Evolutionary conservation across 495 filamentous ascomycete genomes (phyloP).

Genomic region (Thermothielavioides terrestris): DNA sequence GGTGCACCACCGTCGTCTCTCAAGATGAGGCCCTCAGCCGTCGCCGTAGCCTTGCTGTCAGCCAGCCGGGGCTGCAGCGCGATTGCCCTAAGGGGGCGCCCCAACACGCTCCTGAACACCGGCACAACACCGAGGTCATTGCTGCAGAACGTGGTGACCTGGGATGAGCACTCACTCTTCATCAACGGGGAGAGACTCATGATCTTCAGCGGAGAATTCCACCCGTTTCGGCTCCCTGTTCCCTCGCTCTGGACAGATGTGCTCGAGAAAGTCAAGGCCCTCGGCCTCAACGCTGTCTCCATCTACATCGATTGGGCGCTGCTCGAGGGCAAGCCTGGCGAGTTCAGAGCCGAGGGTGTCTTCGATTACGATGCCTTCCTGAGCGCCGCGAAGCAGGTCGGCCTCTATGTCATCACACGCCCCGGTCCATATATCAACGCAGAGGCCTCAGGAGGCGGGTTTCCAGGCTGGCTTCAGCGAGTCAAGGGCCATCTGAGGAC

Average conservation of each 20-base stretch:
- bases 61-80: too few relatives aligned
- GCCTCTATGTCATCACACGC: slow-evolving; percentile 27
- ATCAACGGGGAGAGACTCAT: slow-evolving; percentile 62
- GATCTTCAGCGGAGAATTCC: slow-evolving; percentile 66
- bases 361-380: slow-evolving; percentile 54
- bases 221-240: slow-evolving; percentile 68
- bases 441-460: slow-evolving; percentile 38
- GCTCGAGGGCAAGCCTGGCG: slow-evolving; percentile 62
- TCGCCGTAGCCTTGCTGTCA: too few relatives aligned
- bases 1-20: too few relatives aligned
- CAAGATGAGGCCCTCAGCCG: too few relatives aligned
- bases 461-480: slow-evolving; percentile 47
- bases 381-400: slow-evolving; percentile 8
- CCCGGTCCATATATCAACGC: slow-evolving; percentile 50
- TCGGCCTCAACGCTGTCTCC: slow-evolving; percentile 66
- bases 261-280: slow-evolving; percentile 70
- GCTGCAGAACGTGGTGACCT: too few relatives aligned
- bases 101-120: too few relatives aligned
- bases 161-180: slow-evolving; percentile 67
- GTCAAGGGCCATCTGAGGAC: slow-evolving; percentile 51
- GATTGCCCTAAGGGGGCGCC: too few relatives aligned
- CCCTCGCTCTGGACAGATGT: slow-evolving; percentile 63
- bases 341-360: slow-evolving; percentile 61
- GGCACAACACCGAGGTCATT: too few relatives aligned
- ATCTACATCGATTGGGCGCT: slow-evolving; percentile 74